Evolutionary conservation across 2,329 filamentous ascomycete species (phyloP), one percentile per base, ranked within the genome.

Genomic region (Aspergillus quadrilineatus): DNA sequence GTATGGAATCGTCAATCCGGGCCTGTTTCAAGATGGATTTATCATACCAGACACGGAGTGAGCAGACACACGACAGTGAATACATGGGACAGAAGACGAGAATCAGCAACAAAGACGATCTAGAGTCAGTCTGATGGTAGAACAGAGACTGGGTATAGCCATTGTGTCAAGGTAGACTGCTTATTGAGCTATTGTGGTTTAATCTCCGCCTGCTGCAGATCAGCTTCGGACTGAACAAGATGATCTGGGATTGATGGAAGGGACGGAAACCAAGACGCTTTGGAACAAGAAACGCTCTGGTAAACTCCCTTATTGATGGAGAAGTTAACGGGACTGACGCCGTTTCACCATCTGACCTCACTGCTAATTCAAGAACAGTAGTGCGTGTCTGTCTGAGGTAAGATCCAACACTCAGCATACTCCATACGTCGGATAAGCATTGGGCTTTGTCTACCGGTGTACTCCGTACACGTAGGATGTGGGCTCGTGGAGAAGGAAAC

Each of bases 131-230:
- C n/a, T 17, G 39, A 1, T 22, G 15, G 17, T 39, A 41, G 26
- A 50, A 50, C 47, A 50, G 34, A 37, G 22, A 12, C 17, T 36
- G 17, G 29, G 32, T 15, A 32, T 49, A 29, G 28, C 15, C 28
- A 17, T 32, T 10, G 22, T n/a, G 28, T 46, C 22, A 53, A 46
- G 14, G 8, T 30, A 52, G 36, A 45, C 29, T 30, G n/a, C 50
- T 12, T 37, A 3, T 37, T 37, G 15, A 28, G 12, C 29, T 26
- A 43, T 12, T 17, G 45, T 53, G 55, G 51, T 53, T 59, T 60
- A 60, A 60, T 58, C 53, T 60, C 58, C 58, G 51, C 46, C 30
- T 50, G 43, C 34, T 50, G 44, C 47, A 60, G 58, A 57, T 60
- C 50, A 17, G 47, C 54, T 49, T 50, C 41, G n/a, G 30, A 42